Percentiles rank a stretch among this genome's conserved stretches.
phyloP scores from a whole-genome alignment of 805 yeast species.

The Cyberlindnera maclurae region DNA sequence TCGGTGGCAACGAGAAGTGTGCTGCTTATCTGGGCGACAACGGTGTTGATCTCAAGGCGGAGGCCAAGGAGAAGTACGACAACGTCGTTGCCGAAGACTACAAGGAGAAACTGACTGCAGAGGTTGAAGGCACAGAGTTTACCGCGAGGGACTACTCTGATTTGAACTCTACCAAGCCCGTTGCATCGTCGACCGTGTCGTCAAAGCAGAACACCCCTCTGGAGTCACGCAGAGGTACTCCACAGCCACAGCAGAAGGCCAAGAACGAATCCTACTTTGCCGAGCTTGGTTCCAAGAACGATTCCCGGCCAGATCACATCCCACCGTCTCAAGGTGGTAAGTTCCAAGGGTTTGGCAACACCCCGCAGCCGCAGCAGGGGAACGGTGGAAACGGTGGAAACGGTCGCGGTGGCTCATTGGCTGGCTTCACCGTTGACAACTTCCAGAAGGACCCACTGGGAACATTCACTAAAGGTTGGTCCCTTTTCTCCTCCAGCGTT shows the following conservation, averaged over 20 bases:
- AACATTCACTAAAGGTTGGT: conserved; percentile 92
- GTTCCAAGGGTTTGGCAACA: conserved; percentile 85
- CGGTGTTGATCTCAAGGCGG: conserved; percentile 59
- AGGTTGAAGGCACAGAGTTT: conserved; percentile 66
- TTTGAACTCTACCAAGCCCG: conserved; percentile 11
- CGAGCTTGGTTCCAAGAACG: conserved; percentile 65
- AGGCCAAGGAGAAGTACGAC: conserved; percentile 72
- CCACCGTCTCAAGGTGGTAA: conserved; percentile 95
- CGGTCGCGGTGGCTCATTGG: conserved; percentile 38
- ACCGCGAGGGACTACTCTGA: conserved; percentile 49
- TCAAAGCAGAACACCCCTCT: conserved; percentile 16
- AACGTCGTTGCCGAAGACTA: conserved; percentile 94
- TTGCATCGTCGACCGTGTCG: conserved; percentile 1
- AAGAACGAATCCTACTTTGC: conserved; percentile 81
- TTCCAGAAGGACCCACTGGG: conserved; percentile 83
- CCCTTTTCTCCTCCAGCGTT: conserved; percentile 80
- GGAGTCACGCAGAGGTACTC: conserved; percentile 37
- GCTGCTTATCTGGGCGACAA: conserved; percentile 58
- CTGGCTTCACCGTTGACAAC: conserved; percentile 58
- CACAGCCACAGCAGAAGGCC: conserved; percentile 28
- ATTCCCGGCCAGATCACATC: conserved; percentile 62
- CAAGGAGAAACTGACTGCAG: conserved; percentile 70
- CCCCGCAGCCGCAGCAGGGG: conserved; percentile 42
- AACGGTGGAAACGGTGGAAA: conserved; percentile 10
- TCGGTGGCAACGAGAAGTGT: conserved; percentile 85